These are phyloP conservation scores for Zancudomyces culisetae DNA, from an alignment of 371 early-diverging fungal genomes.

Conservation along the genomic window DNA sequence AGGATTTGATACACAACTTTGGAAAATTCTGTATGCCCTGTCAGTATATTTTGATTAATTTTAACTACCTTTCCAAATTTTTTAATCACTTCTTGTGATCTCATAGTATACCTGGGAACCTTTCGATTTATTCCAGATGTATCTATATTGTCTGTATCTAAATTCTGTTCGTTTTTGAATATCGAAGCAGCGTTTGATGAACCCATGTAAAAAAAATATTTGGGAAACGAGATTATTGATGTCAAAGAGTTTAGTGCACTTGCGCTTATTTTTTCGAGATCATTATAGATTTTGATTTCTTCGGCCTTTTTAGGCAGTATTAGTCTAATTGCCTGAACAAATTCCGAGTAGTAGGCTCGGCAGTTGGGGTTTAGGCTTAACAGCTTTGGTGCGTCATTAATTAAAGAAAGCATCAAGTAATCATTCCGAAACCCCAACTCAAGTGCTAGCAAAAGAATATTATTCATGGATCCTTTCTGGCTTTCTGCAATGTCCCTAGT, in stretches of 20 bases:
- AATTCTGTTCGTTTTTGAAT: neutral
- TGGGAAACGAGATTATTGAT: slow-evolving; percentile 1
- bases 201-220: neutral
- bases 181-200: neutral
- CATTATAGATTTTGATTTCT: neutral
- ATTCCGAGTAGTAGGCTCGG: neutral
- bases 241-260: neutral
- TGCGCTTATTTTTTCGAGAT: neutral
- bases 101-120: neutral
- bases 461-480: neutral
- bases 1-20: neutral
- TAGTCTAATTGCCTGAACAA: neutral
- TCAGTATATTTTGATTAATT: neutral
- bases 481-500: slow-evolving; percentile 1
- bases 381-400: neutral
- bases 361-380: slow-evolving; percentile 2
- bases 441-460: neutral
- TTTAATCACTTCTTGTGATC: neutral
- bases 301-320: neutral
- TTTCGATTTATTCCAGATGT: neutral
- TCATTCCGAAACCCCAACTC: slow-evolving; percentile 1
- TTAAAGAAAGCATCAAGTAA: neutral
- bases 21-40: neutral
- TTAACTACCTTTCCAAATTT: too few relatives aligned
- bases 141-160: neutral